Evolutionary conservation across 805 yeast genomes (phyloP), one percentile per base, ranked within the genome.

Genomic region (Teunomyces tritomae): DNA sequence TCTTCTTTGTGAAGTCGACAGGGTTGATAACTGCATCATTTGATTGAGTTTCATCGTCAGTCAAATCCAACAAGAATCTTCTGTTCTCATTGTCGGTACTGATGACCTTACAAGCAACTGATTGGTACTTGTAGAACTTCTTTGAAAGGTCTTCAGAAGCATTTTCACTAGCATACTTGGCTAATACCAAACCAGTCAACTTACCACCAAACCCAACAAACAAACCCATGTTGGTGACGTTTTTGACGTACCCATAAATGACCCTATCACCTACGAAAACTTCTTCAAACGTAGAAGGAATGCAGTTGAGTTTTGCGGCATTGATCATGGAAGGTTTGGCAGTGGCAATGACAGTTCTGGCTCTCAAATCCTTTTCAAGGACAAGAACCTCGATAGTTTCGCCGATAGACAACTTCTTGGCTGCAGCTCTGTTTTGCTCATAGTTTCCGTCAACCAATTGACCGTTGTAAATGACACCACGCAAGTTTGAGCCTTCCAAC

Each of bases 161-260:
- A 43, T 76, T 74, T 29, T 78, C 79, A 4, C 82, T 73, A 17
- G 87, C 87, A 56, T 84, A 82, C 59, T 84, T 82, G 47, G 91
- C 87, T 51, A 88, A 77, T 3, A 89, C 86, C 53, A 92, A 76
- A 45, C 97, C 98, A 28, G 89, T 87, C 53, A 92, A 78, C 46
- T 78, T 80, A 53, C 87, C 85, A 48, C 84, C 89, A 66, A 92
- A 92, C 0, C 85, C 79, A 49, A 92, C 86, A 62, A 92, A 92
- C 9, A 89, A 73, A 54, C 98, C 98, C 61, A 77, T 77, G 39
- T 76, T 77, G n/a, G 95, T 87, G 14, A 85, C 80, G 14, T 90
- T 84, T 55, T 82, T 85, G 34, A 92, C 81, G 62, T 75, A 91
- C 37, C 98, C 99, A 48, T 79, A 77, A 45, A 88, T 65, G 27